Conservation (phyloP, 2,329 filamentous ascomycete genomes). For the Akanthomyces dipterigenus region DNA sequence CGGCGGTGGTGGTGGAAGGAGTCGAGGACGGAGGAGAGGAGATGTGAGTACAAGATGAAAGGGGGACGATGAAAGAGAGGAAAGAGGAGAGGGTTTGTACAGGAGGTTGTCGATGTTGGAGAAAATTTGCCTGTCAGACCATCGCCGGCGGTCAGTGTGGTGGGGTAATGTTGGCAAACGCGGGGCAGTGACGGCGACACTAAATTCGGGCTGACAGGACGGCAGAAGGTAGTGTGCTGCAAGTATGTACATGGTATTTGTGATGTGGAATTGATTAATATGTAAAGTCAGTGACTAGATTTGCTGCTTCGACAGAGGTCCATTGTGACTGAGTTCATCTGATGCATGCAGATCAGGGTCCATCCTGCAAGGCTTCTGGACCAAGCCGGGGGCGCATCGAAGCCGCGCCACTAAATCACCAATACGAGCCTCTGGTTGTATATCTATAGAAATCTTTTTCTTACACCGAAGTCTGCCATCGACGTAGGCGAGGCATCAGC, state of each 20-base stretch:
- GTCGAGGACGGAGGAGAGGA: neutral
- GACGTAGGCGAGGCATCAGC: too few relatives aligned
- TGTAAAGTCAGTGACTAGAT: neutral
- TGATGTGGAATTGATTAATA: neutral
- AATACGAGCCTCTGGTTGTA: too few relatives aligned
- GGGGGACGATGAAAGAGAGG: neutral
- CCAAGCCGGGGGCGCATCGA: too few relatives aligned
- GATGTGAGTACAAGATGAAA: neutral
- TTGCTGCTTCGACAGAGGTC: neutral
- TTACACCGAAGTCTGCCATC: too few relatives aligned
- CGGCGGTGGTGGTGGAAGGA: neutral
- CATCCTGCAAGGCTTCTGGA: neutral
- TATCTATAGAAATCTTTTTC: too few relatives aligned
- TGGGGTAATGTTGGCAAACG: constrained; percentile 2
- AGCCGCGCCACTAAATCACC: too few relatives aligned
- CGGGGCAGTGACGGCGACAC: neutral
- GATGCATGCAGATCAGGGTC: neutral
- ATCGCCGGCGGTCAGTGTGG: neutral
- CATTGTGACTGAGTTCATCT: neutral
- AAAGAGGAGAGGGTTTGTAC: neutral
- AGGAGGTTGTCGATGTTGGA: neutral
- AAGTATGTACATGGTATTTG: neutral
- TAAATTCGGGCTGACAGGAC: neutral
- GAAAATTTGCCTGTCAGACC: neutral
- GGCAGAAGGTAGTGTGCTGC: neutral